Percentiles rank a stretch among this genome's conserved stretches.
Conservation (phyloP, 129 eudicot genomes). For the Dittrichia graveolens region DNA sequence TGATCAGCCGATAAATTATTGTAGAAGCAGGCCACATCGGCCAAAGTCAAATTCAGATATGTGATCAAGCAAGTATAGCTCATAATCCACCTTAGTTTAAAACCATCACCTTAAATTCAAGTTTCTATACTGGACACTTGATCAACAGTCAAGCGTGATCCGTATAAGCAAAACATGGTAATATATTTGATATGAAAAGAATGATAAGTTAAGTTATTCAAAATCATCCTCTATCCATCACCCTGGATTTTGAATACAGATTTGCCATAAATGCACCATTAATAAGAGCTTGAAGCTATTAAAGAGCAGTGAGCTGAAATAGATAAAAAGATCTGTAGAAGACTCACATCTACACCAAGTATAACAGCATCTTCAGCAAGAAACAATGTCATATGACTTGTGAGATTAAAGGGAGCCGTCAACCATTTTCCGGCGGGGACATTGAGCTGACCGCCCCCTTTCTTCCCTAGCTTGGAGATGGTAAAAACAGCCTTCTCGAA, state of each 20-base stretch:
- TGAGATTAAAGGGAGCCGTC: constrained; percentile 96
- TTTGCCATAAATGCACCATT: background rate
- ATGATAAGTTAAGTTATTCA: background rate
- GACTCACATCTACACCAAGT: constrained; percentile 89
- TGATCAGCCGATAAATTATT: background rate
- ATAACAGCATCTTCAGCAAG: constrained; percentile 90
- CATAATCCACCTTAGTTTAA: background rate
- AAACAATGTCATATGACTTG: constrained; percentile 89
- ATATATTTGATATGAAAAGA: too few species aligned
- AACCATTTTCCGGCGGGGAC: constrained; percentile 94
- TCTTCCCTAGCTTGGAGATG: constrained; percentile 63
- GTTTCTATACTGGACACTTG: background rate
- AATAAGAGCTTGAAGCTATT: background rate
- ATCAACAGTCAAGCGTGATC: too few species aligned
- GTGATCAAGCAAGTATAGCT: background rate
- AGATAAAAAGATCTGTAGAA: background rate
- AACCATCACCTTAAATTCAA: background rate
- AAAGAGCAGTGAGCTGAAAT: background rate
- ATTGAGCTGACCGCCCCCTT: constrained; percentile 92
- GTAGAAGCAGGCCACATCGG: background rate
- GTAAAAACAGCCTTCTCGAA: constrained; percentile 74
- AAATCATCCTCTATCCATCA: background rate
- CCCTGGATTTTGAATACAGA: background rate
- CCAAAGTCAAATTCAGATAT: background rate
- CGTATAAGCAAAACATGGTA: too few species aligned